These are phyloP conservation scores for Cubamyces lactineus DNA, from an alignment of 768 basidiomycete species.

Conservation along the genomic window DNA sequence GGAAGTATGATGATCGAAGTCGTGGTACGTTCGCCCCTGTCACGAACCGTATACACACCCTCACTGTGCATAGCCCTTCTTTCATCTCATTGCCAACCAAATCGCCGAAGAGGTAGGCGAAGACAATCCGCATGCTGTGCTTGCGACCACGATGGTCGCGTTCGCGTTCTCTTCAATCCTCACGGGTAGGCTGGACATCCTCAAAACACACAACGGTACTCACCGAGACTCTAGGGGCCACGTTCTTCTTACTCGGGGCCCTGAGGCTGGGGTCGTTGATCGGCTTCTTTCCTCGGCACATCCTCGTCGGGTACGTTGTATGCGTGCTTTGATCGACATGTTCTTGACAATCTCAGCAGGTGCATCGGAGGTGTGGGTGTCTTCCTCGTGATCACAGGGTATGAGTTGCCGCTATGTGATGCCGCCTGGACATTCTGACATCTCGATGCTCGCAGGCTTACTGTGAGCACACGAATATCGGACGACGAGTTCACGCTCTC, in stretches of 20 bases:
- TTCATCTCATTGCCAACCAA: conserved; percentile 84
- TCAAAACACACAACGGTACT: too few species aligned
- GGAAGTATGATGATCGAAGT: conserved; percentile 99
- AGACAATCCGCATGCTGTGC: conserved; percentile 64
- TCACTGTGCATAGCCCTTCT: conserved; percentile 73
- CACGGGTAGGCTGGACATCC: conserved; percentile 59
- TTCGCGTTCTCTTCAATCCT: conserved; percentile 86
- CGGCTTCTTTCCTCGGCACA: conserved; percentile 96
- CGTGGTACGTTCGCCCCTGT: conserved; percentile 58
- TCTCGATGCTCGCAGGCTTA: conserved; percentile 51
- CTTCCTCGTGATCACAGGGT: conserved; percentile 92
- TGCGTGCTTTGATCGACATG: background rate
- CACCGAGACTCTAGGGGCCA: conserved; percentile 50
- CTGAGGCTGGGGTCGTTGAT: conserved; percentile 84
- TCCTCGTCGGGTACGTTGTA: conserved; percentile 81
- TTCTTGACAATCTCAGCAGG: conserved; percentile 35
- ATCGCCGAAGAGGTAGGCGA: conserved; percentile 77
- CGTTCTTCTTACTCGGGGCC: conserved; percentile 86
- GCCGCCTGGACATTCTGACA: background rate
- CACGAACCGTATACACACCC: background rate
- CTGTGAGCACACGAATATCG: conserved; percentile 81
- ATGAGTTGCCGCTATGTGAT: conserved; percentile 25
- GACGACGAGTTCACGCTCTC: conserved; percentile 77
- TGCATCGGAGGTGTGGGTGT: conserved; percentile 96
- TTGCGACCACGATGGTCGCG: conserved; percentile 91